These are phyloP conservation scores for Laguncularia racemosa DNA, from an alignment of 345 rosid genomes.

Conservation along the genomic window DNA sequence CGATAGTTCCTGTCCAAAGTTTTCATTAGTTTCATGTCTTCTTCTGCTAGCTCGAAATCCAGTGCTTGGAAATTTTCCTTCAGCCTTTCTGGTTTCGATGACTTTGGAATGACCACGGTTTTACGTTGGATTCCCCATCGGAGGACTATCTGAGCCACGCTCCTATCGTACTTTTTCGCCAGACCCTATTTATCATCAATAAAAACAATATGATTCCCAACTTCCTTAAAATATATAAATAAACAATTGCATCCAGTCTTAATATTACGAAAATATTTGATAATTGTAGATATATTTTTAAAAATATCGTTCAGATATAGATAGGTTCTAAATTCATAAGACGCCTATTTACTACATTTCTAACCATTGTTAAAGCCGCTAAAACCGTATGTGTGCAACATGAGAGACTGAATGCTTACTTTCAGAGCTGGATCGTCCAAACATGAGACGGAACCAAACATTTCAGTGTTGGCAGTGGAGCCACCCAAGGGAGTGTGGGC, in stretches of 20 bases:
- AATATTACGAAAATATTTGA: too few relatives aligned
- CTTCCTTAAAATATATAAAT: too few relatives aligned
- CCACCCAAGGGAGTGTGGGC: slow-evolving; percentile 93
- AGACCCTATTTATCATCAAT: too few relatives aligned
- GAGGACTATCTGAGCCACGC: slow-evolving; percentile 65
- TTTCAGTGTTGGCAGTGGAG: slow-evolving; percentile 57
- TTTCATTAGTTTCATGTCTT: slow-evolving; percentile 65
- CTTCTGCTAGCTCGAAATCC: slow-evolving; percentile 53
- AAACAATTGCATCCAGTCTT: too few relatives aligned
- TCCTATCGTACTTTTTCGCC: slow-evolving; percentile 68
- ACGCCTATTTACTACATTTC: too few relatives aligned
- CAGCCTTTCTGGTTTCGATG: slow-evolving; percentile 60
- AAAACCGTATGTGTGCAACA: too few relatives aligned
- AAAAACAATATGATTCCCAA: too few relatives aligned
- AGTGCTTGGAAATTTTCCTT: slow-evolving; percentile 54
- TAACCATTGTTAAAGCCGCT: too few relatives aligned
- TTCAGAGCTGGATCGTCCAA: slow-evolving; percentile 71
- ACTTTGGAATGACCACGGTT: slow-evolving; percentile 69
- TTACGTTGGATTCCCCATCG: slow-evolving; percentile 80
- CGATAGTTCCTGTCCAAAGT: slow-evolving; percentile 51
- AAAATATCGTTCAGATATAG: too few relatives aligned
- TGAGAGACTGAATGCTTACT: slow-evolving; percentile 32
- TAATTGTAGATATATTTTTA: too few relatives aligned
- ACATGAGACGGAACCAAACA: slow-evolving; percentile 68
- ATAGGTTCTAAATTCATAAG: too few relatives aligned